Percentiles rank a stretch among this genome's conserved stretches.
These are phyloP conservation scores for Beverwykella pulmonaria DNA, from an alignment of 495 filamentous ascomycete genomes.

Conservation along the genomic window DNA sequence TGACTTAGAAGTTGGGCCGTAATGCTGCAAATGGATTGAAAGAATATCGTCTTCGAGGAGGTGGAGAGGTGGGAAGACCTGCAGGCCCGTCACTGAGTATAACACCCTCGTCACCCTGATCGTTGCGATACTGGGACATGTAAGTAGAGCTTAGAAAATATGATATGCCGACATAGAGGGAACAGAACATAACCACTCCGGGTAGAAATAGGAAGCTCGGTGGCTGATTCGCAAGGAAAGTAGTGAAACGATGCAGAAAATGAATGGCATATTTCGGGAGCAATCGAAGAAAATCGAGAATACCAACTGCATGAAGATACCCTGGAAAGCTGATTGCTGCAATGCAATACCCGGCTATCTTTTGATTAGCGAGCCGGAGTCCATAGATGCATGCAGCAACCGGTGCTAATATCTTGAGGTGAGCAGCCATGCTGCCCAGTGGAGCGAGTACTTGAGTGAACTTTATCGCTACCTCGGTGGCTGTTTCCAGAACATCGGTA, in stretches of 20 bases:
- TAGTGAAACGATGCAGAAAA: not conserved
- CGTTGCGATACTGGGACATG: not conserved
- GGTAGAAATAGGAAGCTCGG: not conserved
- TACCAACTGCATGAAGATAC: not conserved
- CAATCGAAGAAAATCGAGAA: not conserved
- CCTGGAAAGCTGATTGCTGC: not conserved
- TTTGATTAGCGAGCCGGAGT: not conserved
- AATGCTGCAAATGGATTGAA: not conserved
- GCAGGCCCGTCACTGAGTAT: constrained; percentile 3
- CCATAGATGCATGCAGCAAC: not conserved
- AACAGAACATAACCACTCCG: not conserved
- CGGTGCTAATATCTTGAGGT: not conserved
- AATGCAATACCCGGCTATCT: not conserved
- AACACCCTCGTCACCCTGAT: constrained; percentile 8
- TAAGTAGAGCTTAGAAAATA: not conserved
- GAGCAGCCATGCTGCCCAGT: constrained; percentile 14
- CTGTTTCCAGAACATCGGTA: constrained; percentile 46
- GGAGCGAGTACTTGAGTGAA: constrained; percentile 45
- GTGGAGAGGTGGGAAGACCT: not conserved
- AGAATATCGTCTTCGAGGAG: not conserved
- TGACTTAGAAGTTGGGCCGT: not conserved
- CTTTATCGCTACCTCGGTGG: constrained; percentile 46
- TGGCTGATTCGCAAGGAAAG: not conserved
- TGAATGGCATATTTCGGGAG: no score
- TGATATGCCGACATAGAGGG: not conserved